Evolutionary conservation across 257 asterid species (phyloP).

Genomic region (Solanum ahanhuiri): DNA sequence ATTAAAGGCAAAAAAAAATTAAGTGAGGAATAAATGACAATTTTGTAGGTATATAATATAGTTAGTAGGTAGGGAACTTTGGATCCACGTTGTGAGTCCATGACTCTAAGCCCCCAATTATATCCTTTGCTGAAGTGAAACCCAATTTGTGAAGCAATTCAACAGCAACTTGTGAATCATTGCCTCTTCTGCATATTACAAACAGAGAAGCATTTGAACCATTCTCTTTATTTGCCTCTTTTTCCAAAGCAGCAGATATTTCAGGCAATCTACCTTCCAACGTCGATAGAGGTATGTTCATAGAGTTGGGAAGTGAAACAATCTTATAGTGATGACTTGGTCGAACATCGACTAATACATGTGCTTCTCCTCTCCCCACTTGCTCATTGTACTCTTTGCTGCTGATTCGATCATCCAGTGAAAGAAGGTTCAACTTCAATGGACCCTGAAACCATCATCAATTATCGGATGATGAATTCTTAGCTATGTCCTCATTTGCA

Average conservation of each 20-base stretch:
- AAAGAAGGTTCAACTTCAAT: conserved; percentile 58
- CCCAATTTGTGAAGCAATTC: conserved; percentile 51
- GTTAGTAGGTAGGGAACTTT: conserved; percentile 53
- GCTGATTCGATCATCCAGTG: conserved; percentile 61
- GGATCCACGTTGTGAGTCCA: conserved; percentile 65
- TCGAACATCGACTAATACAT: conserved; percentile 70
- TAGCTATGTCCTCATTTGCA: background rate
- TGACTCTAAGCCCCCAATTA: conserved; percentile 61
- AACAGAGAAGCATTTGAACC: conserved; percentile 36
- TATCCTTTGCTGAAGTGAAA: conserved; percentile 43
- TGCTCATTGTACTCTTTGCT: conserved; percentile 59
- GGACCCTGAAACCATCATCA: conserved; percentile 51
- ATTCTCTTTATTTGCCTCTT: conserved; percentile 13
- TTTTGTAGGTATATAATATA: background rate
- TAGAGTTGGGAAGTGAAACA: conserved; percentile 55
- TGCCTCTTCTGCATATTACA: conserved; percentile 86
- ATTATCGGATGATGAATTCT: background rate
- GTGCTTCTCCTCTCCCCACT: conserved; percentile 41
- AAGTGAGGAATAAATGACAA: background rate
- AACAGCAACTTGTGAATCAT: conserved; percentile 91
- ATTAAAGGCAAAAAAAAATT: background rate
- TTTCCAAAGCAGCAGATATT: conserved; percentile 36
- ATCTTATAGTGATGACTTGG: conserved; percentile 85
- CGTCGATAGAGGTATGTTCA: conserved; percentile 59
- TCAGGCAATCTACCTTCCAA: conserved; percentile 46